Percentiles rank a stretch among this genome's conserved stretches.
Evolutionary conservation across 176 grass and related monocot species (phyloP).

Genomic region (Oryza coarctata): DNA sequence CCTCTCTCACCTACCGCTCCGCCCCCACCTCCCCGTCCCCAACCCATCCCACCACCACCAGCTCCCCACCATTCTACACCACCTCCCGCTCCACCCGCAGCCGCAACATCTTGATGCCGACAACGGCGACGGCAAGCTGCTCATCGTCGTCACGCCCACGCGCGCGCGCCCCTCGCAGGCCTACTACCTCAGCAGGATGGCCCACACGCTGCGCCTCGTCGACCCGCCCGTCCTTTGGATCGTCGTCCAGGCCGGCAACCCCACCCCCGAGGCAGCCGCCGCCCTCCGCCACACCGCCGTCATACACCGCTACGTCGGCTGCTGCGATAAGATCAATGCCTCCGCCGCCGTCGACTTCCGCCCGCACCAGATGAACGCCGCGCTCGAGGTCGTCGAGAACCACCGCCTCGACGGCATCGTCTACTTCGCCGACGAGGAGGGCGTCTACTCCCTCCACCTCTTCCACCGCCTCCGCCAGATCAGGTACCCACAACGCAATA

Average conservation of each 20-base stretch:
- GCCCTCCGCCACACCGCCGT: constrained; percentile 66
- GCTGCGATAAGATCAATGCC: constrained; percentile 31
- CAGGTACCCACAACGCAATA: constrained; percentile 40
- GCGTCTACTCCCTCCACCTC: constrained; percentile 83
- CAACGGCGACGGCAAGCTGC: background rate
- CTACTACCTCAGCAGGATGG: constrained; percentile 70
- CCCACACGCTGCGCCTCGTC: constrained; percentile 74
- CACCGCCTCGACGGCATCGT: constrained; percentile 84
- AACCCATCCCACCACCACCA: background rate
- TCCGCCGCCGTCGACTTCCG: background rate
- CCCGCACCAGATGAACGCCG: constrained; percentile 80
- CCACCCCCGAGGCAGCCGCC: constrained; percentile 59
- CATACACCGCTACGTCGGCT: constrained; percentile 76
- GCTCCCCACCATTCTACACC: background rate
- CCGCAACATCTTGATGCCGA: background rate
- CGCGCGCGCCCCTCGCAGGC: constrained; percentile 69
- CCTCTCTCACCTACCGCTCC: constrained; percentile 50
- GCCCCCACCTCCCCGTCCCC: constrained; percentile 4
- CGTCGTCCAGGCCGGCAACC: constrained; percentile 69
- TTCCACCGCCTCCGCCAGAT: constrained; percentile 72
- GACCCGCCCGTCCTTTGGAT: constrained; percentile 65
- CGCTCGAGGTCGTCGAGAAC: constrained; percentile 74
- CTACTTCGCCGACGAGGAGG: constrained; percentile 95
- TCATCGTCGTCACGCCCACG: constrained; percentile 78
- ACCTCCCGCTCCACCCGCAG: background rate